A percentile compares a stretch with the other conserved stretches of the same genome.
These are phyloP conservation scores for Lichina pygmaea DNA, from an alignment of 495 filamentous ascomycete genomes.

Conservation along the genomic window DNA sequence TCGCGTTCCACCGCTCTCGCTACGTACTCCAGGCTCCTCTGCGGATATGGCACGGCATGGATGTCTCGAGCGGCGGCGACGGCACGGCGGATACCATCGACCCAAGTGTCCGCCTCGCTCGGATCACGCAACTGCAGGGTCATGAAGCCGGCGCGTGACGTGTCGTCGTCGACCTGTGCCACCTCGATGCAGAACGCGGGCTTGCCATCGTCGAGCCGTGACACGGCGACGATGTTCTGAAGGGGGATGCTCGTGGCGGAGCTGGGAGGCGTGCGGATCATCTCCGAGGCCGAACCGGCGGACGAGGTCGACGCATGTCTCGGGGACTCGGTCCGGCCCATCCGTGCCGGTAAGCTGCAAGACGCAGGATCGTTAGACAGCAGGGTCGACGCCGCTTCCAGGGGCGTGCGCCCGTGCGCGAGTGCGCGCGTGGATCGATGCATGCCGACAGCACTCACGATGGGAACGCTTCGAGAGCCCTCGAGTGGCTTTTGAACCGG, in stretches of 20 bases:
- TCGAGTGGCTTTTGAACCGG: conserved; percentile 45
- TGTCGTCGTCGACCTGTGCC: conserved; percentile 45
- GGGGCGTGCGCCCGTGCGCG: neutral
- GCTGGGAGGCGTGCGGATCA: conserved; percentile 17
- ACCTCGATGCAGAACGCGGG: conserved; percentile 63
- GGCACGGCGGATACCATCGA: conserved; percentile 35
- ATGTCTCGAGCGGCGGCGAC: conserved; percentile 26
- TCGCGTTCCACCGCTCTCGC: conserved; percentile 37
- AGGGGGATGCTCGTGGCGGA: conserved; percentile 28
- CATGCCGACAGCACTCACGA: conserved; percentile 4
- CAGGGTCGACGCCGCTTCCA: no score
- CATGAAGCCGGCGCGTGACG: conserved; percentile 27
- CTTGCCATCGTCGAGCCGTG: conserved; percentile 51
- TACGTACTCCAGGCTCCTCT: conserved; percentile 34
- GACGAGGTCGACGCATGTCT: conserved; percentile 26
- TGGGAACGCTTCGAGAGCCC: conserved; percentile 38
- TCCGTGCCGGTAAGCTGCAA: conserved; percentile 18
- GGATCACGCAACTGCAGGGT: conserved; percentile 47
- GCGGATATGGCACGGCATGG: conserved; percentile 26
- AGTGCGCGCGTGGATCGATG: conserved; percentile 1
- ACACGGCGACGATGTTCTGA: conserved; percentile 48
- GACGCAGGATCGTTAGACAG: no score
- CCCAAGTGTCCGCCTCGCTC: conserved; percentile 49
- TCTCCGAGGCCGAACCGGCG: conserved; percentile 31
- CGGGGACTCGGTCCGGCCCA: conserved; percentile 17